Conservation (phyloP, 257 asterid genomes). For the Solanum pennellii region DNA sequence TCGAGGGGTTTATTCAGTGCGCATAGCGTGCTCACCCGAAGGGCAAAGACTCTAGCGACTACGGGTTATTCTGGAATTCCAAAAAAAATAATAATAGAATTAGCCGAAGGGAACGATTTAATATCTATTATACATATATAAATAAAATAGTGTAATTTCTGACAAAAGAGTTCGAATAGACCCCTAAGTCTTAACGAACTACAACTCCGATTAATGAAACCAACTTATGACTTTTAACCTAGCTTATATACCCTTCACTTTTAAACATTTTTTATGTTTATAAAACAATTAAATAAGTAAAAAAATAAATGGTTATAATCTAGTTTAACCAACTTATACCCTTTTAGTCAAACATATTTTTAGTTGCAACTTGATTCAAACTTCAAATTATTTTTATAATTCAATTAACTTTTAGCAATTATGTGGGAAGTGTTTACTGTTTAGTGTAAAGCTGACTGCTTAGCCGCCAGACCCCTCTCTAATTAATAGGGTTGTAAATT, state of each 20-base stretch:
- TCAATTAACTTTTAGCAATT: not conserved
- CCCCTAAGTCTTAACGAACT: no score
- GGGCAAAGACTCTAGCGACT: accelerated
- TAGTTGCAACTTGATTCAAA: not conserved
- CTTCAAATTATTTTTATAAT: not conserved
- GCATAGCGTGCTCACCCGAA: accelerated
- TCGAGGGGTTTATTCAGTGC: accelerated
- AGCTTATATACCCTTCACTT: not conserved
- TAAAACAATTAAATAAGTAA: not conserved
- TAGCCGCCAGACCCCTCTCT: not conserved
- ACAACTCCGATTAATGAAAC: no score
- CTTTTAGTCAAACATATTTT: not conserved
- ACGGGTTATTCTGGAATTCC: accelerated
- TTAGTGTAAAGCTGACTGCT: not conserved
- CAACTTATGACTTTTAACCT: not conserved
- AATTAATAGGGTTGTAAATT: not conserved
- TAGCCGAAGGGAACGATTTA: no score
- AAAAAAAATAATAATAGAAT: no score
- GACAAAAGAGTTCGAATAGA: no score
- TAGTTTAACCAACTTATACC: not conserved
- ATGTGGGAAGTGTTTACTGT: not conserved
- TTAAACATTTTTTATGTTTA: not conserved
- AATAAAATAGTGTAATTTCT: no score
- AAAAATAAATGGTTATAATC: not conserved
- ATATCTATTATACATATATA: no score